Evolutionary conservation across 495 filamentous ascomycete genomes (phyloP).

Genomic region (Trichoderma parareesei): DNA sequence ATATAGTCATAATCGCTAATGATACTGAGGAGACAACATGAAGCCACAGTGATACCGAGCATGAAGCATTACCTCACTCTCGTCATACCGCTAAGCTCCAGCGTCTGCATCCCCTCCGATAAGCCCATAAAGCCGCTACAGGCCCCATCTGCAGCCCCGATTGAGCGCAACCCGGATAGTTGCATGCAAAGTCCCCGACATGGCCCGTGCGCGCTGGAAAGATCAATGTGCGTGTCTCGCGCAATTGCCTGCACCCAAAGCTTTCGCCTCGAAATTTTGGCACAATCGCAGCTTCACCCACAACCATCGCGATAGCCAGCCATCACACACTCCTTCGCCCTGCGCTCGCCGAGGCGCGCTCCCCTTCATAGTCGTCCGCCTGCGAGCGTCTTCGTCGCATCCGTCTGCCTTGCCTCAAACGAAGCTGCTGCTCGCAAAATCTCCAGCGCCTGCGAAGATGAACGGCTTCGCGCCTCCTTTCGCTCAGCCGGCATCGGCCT

Average conservation of each 20-base stretch:
- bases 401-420: neutral
- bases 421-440: too few species aligned
- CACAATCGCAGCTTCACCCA: neutral
- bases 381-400: neutral
- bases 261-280: conserved; percentile 13
- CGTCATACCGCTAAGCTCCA: neutral
- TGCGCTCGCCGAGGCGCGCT: neutral
- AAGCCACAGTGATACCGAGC: too few species aligned
- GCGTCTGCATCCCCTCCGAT: neutral
- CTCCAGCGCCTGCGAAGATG: conserved; percentile 38
- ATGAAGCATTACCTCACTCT: neutral
- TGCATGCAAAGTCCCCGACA: conserved; percentile 1
- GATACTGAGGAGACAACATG: too few species aligned
- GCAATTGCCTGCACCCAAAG: conserved; percentile 3
- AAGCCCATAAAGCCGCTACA: neutral
- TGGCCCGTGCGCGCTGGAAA: conserved; percentile 6
- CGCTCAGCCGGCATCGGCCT: conserved; percentile 47
- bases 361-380: neutral
- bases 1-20: neutral
- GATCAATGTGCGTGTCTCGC: conserved; percentile 1
- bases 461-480: conserved; percentile 51
- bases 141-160: neutral
- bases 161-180: neutral
- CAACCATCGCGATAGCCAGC: neutral
- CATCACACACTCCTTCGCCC: neutral